Evolutionary conservation across 768 basidiomycete species (phyloP).

Genomic region (Mycena vitilis): DNA sequence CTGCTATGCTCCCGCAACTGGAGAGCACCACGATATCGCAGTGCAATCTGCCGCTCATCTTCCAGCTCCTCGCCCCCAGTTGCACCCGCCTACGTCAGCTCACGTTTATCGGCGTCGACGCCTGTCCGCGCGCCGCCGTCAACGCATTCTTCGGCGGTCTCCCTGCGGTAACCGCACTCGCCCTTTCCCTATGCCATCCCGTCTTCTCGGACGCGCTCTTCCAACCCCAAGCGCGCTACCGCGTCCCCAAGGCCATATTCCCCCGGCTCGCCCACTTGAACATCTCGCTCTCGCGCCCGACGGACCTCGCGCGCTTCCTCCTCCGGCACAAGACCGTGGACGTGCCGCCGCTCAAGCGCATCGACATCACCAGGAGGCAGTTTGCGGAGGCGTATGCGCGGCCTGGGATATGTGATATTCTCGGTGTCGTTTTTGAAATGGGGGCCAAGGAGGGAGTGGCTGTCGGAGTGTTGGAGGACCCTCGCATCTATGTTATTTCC

Average conservation of each 20-base stretch:
- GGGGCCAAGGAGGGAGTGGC: slow-evolving; percentile 11
- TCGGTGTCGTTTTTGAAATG: slow-evolving; percentile 14
- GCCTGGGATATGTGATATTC: slow-evolving; percentile 1
- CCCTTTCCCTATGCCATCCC: slow-evolving; percentile 4
- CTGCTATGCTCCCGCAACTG: not conserved
- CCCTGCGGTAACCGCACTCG: not conserved
- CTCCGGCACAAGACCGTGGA: not conserved
- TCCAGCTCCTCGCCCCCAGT: slow-evolving; percentile 12
- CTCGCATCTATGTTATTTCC: not conserved
- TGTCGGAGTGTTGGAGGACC: not conserved
- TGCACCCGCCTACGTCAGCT: slow-evolving; percentile 6
- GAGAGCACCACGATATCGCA: not conserved
- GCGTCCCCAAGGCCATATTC: not conserved
- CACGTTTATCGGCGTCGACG: not conserved
- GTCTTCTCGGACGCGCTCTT: slow-evolving; percentile 13
- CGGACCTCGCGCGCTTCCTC: slow-evolving; percentile 11
- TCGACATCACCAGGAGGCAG: not conserved
- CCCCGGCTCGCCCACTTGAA: slow-evolving; percentile 5
- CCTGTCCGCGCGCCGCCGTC: slow-evolving; percentile 3
- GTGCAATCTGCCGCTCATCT: slow-evolving; percentile 1
- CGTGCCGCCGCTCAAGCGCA: not conserved
- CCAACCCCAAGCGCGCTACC: slow-evolving; percentile 16
- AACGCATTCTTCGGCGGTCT: slow-evolving; percentile 1
- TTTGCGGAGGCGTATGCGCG: slow-evolving; percentile 1
- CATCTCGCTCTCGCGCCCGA: not conserved